Evolutionary conservation across 768 basidiomycete genomes (phyloP).

Genomic region (Lentinula edodes): DNA sequence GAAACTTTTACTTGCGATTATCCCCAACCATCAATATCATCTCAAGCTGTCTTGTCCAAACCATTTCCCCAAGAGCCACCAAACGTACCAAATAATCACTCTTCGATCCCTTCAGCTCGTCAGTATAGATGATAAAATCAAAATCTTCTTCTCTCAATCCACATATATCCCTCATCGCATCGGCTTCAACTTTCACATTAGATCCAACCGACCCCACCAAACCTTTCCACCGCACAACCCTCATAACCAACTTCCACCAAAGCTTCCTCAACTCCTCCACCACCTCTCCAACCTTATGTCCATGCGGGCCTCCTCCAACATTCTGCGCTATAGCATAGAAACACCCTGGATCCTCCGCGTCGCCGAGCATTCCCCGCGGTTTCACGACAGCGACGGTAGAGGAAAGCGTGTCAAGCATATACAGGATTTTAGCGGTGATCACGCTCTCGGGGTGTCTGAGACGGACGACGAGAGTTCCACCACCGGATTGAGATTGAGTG

Average conservation of each 20-base stretch:
- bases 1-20: neutral
- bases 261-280: constrained; percentile 3
- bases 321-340: constrained; percentile 19
- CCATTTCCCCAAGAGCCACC: neutral
- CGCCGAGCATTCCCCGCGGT: constrained; percentile 15
- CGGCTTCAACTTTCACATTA: neutral
- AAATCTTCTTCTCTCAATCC: neutral
- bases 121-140: neutral
- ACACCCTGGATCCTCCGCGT: constrained; percentile 13
- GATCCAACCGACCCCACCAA: neutral
- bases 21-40: neutral
- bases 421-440: constrained; percentile 18
- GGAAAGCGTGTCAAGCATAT: constrained; percentile 19
- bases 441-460: constrained; percentile 16
- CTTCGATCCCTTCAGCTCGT: neutral
- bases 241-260: constrained; percentile 1
- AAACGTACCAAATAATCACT: neutral
- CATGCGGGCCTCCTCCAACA: constrained; percentile 10
- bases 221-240: neutral
- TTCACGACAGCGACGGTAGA: constrained; percentile 13
- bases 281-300: neutral
- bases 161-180: neutral
- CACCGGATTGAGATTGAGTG: neutral
- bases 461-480: constrained; percentile 18
- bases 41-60: constrained; percentile 1